Base-by-base conservation (phyloP, 2,329 filamentous ascomycete genomes). In the Annulohypoxylon truncatum region DNA sequence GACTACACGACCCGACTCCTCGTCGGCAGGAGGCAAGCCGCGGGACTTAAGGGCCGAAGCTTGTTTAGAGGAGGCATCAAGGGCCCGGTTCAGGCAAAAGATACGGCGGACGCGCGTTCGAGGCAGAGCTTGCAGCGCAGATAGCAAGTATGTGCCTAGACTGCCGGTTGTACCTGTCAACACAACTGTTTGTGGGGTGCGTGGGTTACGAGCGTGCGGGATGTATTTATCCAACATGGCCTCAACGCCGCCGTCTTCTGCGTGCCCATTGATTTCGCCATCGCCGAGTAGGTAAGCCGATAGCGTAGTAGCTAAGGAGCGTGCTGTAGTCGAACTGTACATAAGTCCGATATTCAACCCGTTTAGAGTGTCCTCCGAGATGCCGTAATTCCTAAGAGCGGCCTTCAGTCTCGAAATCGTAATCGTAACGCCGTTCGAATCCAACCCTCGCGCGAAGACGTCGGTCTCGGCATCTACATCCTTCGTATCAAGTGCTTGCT, bases 381-480 rank as follows among this genome's bases (percentile, higher is more conserved):
- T 26, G 7, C 59, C 66, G 35, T 60, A 62, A 47, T 60, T 65
- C 22, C 72, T 65, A 24, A 74, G 63, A 2, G 68, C 71, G 1
- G 72, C 72, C 46, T 73, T 74, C 35, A 74, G 63, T 7, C 72
- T 69, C 6, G 72, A 69, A 24, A 61, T 59, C 3, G 72, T 64
- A 15, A 72, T 47, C 9, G 71, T 73, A 10, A 73, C 69, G 24
- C 64, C 63, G 15, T 73, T 65, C 8, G 72, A 74, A 51, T 74
- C 72, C 2, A 74, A 47, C 1, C 72, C 72, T 3, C 64, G 65
- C 2, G 66, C 53, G 33, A 74, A 73, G 6, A 74, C 60, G 28
- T 74, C 72, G 4, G 73, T 72, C 10, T 73, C 66, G 6, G 44
- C 50, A n/a, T 31, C 33, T 8, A 74, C 42, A 6, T 72, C 68